Evolutionary conservation across 2,329 filamentous ascomycete species (phyloP), one percentile per base, ranked within the genome.

Genomic region (Phialophora tarda): DNA sequence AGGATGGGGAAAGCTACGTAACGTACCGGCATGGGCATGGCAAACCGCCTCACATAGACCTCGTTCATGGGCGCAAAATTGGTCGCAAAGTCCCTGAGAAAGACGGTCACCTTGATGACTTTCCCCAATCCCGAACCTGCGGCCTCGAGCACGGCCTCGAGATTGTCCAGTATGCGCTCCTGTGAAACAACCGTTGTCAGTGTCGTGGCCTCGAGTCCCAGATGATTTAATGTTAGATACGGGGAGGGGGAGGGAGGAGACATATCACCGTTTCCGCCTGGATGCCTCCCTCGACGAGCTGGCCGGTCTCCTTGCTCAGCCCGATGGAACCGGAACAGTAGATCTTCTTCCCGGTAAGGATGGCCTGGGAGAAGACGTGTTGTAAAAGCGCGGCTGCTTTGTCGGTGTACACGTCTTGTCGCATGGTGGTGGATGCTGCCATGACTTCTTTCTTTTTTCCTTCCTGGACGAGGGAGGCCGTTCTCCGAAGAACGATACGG

Each of bases 1-100:
- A n/a, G 41, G 41, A 47, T n/a, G n/a, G n/a, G 3, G 6, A 47
- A 14, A 47, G n/a, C 41, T 47, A 2, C 3, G 2, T 47, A 47
- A 47, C 41, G n/a, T 47, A 47, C 41, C 41, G 41, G 41, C 41
- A 47, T 47, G n/a, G 41, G 41, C 41, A 47, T 47, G 41, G 41
- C 41, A 47, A 47, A 47, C 41, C 41, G 41, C n/a, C 12, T 2
- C 41, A 47, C 41, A 47, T 47, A 47, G 41, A 47, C 41, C 41
- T 47, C 41, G 41, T 47, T 47, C 41, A 47, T 47, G n/a, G 41
- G 41, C n/a, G 41, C 41, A 47, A 47, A 47, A 47, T 47, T 47
- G 12, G 41, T n/a, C 41, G 41, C 41, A 47, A 47, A 47, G 41
- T 47, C 41, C 41, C 41, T 47, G 6, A 47, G 41, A n/a, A 14